These are phyloP conservation scores for Euphorbia schlechtendalii DNA, from an alignment of 441 rosid species.

Conservation along the genomic window DNA sequence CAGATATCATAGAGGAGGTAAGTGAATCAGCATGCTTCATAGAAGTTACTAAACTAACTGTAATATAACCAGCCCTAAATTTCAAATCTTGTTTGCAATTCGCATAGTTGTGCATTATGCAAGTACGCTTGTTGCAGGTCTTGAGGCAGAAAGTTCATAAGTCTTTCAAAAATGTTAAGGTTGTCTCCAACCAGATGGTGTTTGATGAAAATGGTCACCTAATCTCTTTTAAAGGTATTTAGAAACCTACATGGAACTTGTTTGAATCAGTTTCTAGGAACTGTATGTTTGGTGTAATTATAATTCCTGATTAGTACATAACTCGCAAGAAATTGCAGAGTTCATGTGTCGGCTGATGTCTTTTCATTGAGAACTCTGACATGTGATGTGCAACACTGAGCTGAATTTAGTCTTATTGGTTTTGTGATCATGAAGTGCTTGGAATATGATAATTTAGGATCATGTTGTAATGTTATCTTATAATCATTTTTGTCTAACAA, in stretches of 20 bases:
- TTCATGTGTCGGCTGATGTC: not conserved
- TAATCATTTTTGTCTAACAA: not conserved
- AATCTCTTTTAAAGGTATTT: slow-evolving; percentile 65
- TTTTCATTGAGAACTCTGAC: slow-evolving; percentile 1
- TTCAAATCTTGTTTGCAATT: slow-evolving; percentile 1
- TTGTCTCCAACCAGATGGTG: slow-evolving; percentile 74
- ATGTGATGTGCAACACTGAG: not conserved
- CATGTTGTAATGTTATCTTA: not conserved
- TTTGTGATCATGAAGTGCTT: not conserved
- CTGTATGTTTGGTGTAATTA: not conserved
- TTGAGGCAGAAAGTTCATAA: slow-evolving; percentile 73
- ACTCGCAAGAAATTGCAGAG: not conserved
- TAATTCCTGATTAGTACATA: not conserved
- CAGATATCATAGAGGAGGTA: slow-evolving; percentile 92
- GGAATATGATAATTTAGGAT: not conserved
- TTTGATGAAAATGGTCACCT: slow-evolving; percentile 53
- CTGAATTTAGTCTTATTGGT: not conserved
- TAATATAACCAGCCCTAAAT: not conserved
- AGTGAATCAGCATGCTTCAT: slow-evolving; percentile 9
- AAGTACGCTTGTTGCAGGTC: slow-evolving; percentile 37
- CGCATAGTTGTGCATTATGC: not conserved
- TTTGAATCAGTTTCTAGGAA: not conserved
- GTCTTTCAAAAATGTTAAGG: slow-evolving; percentile 60
- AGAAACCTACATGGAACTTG: not conserved
- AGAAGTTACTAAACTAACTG: not conserved